phyloP scores from a whole-genome alignment of 106 monocot species.

The Allium sativum region DNA sequence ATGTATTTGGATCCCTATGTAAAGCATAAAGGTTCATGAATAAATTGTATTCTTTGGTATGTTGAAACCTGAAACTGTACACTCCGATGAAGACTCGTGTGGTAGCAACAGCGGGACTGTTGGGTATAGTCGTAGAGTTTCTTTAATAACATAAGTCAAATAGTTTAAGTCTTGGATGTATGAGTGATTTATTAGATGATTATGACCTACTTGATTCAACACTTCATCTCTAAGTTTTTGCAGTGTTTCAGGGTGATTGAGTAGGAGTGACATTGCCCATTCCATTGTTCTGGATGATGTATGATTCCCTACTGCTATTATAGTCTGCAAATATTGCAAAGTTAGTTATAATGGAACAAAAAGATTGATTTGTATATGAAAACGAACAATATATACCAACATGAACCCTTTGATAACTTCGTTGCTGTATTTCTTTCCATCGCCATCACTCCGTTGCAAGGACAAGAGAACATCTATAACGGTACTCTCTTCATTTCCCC shows the following conservation, averaged over 20 bases:
- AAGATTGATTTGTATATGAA: background rate
- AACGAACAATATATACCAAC: slow-evolving; percentile 11
- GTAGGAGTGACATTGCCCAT: slow-evolving; percentile 30
- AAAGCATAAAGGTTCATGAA: slow-evolving; percentile 6
- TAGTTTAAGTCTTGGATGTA: background rate
- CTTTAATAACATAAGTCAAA: slow-evolving; percentile 3
- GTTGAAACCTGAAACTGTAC: slow-evolving; percentile 3
- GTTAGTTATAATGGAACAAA: background rate
- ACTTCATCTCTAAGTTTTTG: slow-evolving; percentile 21
- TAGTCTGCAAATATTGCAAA: background rate
- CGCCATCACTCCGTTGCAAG: slow-evolving; percentile 11
- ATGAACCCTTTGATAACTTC: slow-evolving; percentile 31
- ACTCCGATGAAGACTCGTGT: background rate
- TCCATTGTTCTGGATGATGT: slow-evolving; percentile 13
- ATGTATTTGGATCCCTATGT: slow-evolving; percentile 5
- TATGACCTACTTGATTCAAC: slow-evolving; percentile 1
- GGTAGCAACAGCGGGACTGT: slow-evolving; percentile 7
- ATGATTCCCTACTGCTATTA: slow-evolving; percentile 19
- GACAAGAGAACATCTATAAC: slow-evolving; percentile 14
- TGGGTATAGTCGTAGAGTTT: slow-evolving; percentile 8
- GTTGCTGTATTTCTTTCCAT: slow-evolving; percentile 23
- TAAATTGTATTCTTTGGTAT: background rate
- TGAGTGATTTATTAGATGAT: slow-evolving; percentile 8
- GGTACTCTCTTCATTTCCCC: slow-evolving; percentile 5
- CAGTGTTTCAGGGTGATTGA: slow-evolving; percentile 22